These are phyloP conservation scores for Claviceps sorghi DNA, from an alignment of 2,329 filamentous ascomycete species.

Conservation along the genomic window DNA sequence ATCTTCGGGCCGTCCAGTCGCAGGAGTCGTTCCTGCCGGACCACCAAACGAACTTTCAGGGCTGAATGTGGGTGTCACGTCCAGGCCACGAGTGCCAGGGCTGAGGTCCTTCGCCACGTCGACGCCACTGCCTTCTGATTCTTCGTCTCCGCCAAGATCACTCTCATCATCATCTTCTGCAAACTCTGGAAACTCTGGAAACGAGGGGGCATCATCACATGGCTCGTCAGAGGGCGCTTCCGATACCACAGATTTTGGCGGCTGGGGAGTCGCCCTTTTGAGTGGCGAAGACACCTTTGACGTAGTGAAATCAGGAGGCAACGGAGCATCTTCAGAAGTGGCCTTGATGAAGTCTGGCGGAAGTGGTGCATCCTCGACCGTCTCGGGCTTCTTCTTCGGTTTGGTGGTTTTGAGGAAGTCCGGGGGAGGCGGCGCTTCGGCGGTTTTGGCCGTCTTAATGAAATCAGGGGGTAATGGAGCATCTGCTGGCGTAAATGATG, in stretches of 20 bases:
- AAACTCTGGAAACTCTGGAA: constrained; percentile 27
- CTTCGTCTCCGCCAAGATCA: constrained; percentile 29
- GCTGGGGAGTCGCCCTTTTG: constrained; percentile 24
- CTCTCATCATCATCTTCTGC: constrained; percentile 21
- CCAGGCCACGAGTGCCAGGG: constrained; percentile 29
- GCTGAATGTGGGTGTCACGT: constrained; percentile 36
- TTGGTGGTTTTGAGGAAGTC: constrained; percentile 18
- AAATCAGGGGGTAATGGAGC: constrained; percentile 7
- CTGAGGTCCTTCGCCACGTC: constrained; percentile 51
- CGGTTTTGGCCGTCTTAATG: constrained; percentile 1
- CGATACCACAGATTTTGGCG: constrained; percentile 22
- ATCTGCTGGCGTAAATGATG: constrained; percentile 4
- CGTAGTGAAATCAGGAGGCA: constrained; percentile 19
- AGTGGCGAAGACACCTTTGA: constrained; percentile 10
- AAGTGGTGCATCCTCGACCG: constrained; percentile 11
- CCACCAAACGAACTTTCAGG: constrained; percentile 45
- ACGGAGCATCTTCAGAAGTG: constrained; percentile 15
- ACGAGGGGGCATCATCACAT: constrained; percentile 19
- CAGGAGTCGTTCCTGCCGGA: constrained; percentile 23
- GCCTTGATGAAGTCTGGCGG: constrained; percentile 10
- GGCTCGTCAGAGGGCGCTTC: constrained; percentile 18
- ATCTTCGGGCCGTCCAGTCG: constrained; percentile 18
- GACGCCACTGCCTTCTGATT: constrained; percentile 45
- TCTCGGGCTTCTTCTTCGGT: constrained; percentile 9
- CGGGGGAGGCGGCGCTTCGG: constrained; percentile 18